A percentile compares a stretch with the other conserved stretches of the same genome.
phyloP scores from a whole-genome alignment of 129 eudicot genomes.

The Ambrosia artemisiifolia region DNA sequence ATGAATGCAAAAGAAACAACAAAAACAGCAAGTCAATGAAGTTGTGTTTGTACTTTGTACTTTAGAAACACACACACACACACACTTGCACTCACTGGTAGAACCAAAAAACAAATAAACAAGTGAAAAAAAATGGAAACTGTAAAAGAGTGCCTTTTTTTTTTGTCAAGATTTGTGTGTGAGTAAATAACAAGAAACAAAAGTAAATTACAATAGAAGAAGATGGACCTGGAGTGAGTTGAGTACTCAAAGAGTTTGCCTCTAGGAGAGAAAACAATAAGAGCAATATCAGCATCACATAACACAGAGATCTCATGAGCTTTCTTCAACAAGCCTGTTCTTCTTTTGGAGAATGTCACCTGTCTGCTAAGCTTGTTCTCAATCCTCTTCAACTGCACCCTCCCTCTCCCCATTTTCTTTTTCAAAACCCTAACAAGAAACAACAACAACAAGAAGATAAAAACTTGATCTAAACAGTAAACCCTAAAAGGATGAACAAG shows the following conservation, averaged over 20 bases:
- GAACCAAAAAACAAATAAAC: neutral
- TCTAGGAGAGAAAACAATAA: constrained; percentile 73
- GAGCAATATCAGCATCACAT: constrained; percentile 80
- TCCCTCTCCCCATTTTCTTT: constrained; percentile 69
- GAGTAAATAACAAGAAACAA: neutral
- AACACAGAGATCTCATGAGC: constrained; percentile 86
- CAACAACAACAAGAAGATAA: neutral
- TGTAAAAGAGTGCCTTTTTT: neutral
- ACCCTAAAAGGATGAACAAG: constrained; percentile 20
- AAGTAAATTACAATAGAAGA: neutral
- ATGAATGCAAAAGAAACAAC: constrained; percentile 16
- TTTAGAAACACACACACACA: constrained; percentile 13
- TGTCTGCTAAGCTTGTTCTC: constrained; percentile 89
- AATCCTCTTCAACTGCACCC: constrained; percentile 74
- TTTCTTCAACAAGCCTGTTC: constrained; percentile 71
- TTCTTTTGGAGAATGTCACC: constrained; percentile 81
- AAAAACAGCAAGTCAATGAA: neutral
- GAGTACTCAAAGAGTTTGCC: constrained; percentile 83
- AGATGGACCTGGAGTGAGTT: constrained; percentile 61
- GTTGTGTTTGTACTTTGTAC: neutral
- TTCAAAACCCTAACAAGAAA: constrained; percentile 21
- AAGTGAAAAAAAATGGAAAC: neutral
- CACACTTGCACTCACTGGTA: neutral
- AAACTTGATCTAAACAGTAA: neutral
- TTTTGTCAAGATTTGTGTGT: neutral